A percentile compares a stretch with the other conserved stretches of the same genome.
Conservation (phyloP, 306 rosid genomes). For the Ammopiptanthus mongolicus region DNA sequence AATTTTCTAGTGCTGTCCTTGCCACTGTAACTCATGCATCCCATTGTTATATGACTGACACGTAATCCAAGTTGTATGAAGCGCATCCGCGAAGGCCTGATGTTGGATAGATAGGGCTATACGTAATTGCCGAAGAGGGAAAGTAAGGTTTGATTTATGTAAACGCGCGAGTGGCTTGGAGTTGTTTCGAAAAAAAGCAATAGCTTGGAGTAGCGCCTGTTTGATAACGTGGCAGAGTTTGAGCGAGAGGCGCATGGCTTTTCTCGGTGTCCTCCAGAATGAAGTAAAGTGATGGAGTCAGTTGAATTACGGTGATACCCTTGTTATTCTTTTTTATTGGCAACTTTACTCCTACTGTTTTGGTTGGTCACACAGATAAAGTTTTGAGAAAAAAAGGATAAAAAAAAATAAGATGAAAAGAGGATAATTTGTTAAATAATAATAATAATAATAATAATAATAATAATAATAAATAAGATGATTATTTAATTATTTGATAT, state of each 20-base stretch:
- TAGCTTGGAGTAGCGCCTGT: background rate
- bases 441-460: too few relatives aligned
- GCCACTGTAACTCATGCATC: background rate
- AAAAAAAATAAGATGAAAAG: too few relatives aligned
- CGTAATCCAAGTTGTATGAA: background rate
- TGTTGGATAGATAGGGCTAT: background rate
- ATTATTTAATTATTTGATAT: too few relatives aligned
- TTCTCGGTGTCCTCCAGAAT: background rate
- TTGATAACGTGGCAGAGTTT: slow-evolving; percentile 17
- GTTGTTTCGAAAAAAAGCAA: too few relatives aligned
- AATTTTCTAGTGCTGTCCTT: background rate
- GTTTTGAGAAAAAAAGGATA: too few relatives aligned
- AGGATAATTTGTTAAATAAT: too few relatives aligned
- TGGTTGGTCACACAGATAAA: slow-evolving; percentile 16
- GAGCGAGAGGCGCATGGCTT: background rate
- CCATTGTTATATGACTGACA: background rate
- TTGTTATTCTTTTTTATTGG: background rate
- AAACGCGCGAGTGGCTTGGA: background rate
- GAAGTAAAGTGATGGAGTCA: background rate
- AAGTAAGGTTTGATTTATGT: background rate
- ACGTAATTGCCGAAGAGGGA: slow-evolving; percentile 8
- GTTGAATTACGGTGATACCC: background rate
- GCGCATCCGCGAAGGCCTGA: background rate
- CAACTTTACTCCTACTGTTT: background rate
- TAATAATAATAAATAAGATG: too few relatives aligned